Conservation (phyloP, 768 basidiomycete genomes). For the Lactarius indigo region DNA sequence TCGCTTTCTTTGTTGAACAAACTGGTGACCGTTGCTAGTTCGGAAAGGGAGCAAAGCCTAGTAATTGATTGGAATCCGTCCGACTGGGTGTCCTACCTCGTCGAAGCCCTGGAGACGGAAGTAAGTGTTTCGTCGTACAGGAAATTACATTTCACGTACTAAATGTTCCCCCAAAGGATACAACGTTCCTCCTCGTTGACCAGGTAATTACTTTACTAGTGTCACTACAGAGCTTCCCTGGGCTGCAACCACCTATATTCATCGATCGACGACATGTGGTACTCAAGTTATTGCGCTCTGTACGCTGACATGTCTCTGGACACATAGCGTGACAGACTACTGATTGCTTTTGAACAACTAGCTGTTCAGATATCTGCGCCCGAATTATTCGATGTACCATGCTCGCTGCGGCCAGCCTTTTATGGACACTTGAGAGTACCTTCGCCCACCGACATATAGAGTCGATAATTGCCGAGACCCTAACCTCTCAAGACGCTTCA, state of each 20-base stretch:
- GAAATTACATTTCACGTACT: background rate
- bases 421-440: conserved; percentile 73
- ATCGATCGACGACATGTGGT: conserved; percentile 57
- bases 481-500: conserved; percentile 52
- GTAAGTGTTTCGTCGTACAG: conserved; percentile 34
- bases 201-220: conserved; percentile 22
- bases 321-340: background rate
- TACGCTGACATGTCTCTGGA: conserved; percentile 28
- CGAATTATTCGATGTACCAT: conserved; percentile 68
- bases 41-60: conserved; percentile 32
- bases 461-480: conserved; percentile 68
- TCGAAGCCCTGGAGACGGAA: conserved; percentile 54
- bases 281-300: conserved; percentile 54
- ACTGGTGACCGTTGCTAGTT: conserved; percentile 44
- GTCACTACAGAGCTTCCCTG: conserved; percentile 17
- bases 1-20: conserved; percentile 49
- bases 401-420: conserved; percentile 71
- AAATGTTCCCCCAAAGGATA: conserved; percentile 13
- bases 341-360: conserved; percentile 31
- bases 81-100: conserved; percentile 56
- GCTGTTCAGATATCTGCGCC: conserved; percentile 71
- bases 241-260: conserved; percentile 23
- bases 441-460: conserved; percentile 64
- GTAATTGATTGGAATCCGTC: conserved; percentile 56
- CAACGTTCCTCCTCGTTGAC: conserved; percentile 25